phyloP scores from a whole-genome alignment of 2,329 filamentous ascomycete species.

The Cryphonectria radicalis region DNA sequence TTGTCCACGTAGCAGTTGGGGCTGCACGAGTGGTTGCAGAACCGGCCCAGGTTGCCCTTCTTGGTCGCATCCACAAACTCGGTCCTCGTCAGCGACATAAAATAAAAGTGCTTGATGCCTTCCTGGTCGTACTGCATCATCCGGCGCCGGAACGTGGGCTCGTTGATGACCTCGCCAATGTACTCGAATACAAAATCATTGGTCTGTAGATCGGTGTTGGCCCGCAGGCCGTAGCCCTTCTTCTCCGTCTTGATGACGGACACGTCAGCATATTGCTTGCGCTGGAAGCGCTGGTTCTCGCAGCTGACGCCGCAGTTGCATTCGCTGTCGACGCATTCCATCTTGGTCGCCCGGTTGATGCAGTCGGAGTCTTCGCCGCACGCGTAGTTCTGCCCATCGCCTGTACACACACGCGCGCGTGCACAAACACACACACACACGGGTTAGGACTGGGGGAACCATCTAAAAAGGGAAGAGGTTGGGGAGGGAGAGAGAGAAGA shows the following conservation, averaged over 20 bases:
- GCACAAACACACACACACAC: neutral
- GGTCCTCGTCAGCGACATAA: conserved; percentile 96
- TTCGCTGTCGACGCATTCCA: conserved; percentile 84
- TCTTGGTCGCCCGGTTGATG: conserved; percentile 97
- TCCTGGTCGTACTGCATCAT: conserved; percentile 95
- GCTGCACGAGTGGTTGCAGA: conserved; percentile 99
- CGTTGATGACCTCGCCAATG: conserved; percentile 96
- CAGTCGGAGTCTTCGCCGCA: conserved; percentile 97
- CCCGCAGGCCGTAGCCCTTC: conserved; percentile 91
- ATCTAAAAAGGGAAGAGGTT: neutral
- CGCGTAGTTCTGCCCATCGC: conserved; percentile 72
- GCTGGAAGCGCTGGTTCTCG: conserved; percentile 94
- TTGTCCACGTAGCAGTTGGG: conserved; percentile 99
- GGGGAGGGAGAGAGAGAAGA: conserved; percentile 19
- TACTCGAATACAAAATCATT: conserved; percentile 98
- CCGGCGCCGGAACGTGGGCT: conserved; percentile 83
- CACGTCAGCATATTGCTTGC: conserved; percentile 85
- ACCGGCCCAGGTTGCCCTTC: conserved; percentile 92
- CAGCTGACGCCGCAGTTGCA: conserved; percentile 87
- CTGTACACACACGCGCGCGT: conserved; percentile 43
- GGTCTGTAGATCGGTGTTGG: conserved; percentile 74
- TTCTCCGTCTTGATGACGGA: conserved; percentile 97
- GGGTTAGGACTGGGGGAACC: neutral
- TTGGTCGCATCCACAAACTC: conserved; percentile 98
- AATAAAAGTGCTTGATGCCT: conserved; percentile 99